phyloP scores from a whole-genome alignment of 805 yeast genomes.

The Tetrapisispora taiwanensis region DNA sequence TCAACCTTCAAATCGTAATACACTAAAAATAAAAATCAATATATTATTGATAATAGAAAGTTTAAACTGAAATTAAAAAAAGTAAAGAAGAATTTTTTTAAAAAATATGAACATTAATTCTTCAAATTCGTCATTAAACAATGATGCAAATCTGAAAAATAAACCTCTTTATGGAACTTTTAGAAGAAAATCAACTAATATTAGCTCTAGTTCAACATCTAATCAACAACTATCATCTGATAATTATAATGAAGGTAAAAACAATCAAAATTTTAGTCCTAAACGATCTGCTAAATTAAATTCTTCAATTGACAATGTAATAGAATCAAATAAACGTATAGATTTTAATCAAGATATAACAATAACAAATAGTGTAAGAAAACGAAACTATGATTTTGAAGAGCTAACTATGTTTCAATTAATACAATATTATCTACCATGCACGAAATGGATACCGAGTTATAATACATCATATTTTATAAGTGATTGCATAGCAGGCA shows the following conservation, averaged over 20 bases:
- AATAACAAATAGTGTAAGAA: background rate
- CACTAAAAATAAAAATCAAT: too few relatives aligned
- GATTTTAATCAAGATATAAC: background rate
- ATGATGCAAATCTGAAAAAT: background rate
- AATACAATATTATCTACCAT: slow-evolving; percentile 57
- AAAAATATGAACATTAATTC: background rate
- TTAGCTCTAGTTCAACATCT: background rate
- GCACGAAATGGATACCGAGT: slow-evolving; percentile 53
- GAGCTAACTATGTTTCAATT: slow-evolving; percentile 1
- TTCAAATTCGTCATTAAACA: background rate
- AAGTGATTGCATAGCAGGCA: slow-evolving; percentile 71
- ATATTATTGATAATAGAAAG: too few relatives aligned
- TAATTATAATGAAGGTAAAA: background rate
- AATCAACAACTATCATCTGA: background rate
- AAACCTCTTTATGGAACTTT: background rate
- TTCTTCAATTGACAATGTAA: background rate
- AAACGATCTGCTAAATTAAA: background rate
- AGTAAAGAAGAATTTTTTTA: too few relatives aligned
- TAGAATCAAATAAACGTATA: background rate
- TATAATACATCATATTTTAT: slow-evolving; percentile 35
- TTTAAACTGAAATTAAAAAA: too few relatives aligned
- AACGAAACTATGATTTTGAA: background rate
- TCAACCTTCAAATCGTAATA: too few relatives aligned
- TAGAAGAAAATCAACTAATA: background rate
- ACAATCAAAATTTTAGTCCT: background rate